Base-by-base conservation (phyloP, 1,139 yeast species). In the Geotrichum europaeum region DNA sequence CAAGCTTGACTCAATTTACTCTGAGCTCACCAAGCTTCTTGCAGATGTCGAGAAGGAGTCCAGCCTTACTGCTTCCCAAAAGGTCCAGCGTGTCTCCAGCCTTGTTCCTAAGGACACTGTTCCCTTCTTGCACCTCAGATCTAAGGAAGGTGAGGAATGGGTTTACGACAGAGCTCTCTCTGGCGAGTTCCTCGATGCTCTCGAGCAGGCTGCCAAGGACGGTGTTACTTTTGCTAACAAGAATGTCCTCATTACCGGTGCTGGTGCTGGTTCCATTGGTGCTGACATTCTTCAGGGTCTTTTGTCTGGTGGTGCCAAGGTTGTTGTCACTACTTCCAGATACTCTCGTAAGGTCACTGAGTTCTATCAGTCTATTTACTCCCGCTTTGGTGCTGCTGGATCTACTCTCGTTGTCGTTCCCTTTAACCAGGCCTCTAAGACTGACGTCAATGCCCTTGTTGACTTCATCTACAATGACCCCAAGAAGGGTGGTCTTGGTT, bases 211-310 rank as follows among this genome's bases (percentile, higher is more conserved):
- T 73, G 97, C 99, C 55, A 84, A 90, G 66, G 78, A 91, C 69
- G 99, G 99, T 78, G 83, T 91, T 65, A 83, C 96, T 50, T 94
- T 86, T 81, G 86, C 87, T 75, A 89, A 85, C 76, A 94, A 91
- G 78, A 85, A 86, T 68, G 97, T 92, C 59, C 84, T 94, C 72
- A 82, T 94, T 69, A 94, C 99, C 59, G 99, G 99, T 80, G 98
- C 98, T 59, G 99, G 99, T 81, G 94, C 90, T 60, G 99, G 98
- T 58, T 94, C 99, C 59, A 94, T 94, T 75, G 99, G 98, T 78
- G 97, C 97, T 64, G 97, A 94, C 77, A 84, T 94, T 68, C 81
- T 94, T 74, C 96, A 89, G 79, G 99, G 99, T 67, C 82, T 94
- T 74, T 81, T 94, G 62, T 86, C 95, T 73, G 99, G 99, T 79